Conservation (phyloP, 306 rosid genomes). For the Neltuma alba region DNA sequence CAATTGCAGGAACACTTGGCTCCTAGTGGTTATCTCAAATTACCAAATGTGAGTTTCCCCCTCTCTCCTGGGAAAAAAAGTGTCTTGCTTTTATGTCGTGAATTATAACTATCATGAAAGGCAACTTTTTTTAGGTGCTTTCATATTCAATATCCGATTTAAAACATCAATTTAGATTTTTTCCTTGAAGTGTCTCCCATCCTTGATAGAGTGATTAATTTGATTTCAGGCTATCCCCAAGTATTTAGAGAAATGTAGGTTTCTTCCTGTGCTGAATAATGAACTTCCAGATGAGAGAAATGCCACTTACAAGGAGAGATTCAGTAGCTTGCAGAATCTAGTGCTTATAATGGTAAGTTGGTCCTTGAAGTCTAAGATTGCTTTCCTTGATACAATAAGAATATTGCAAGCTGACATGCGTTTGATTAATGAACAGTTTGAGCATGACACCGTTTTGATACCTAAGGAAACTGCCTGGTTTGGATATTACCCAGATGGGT, state of each 20-base stretch:
- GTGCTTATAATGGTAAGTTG: constrained; percentile 85
- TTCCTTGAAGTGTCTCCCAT: neutral
- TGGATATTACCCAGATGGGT: constrained; percentile 68
- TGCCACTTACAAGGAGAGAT: constrained; percentile 74
- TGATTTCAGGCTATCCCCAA: constrained; percentile 67
- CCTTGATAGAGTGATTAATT: neutral
- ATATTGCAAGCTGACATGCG: neutral
- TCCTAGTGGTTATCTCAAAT: constrained; percentile 88
- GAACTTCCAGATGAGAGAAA: constrained; percentile 72
- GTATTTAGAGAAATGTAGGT: constrained; percentile 67
- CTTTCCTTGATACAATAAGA: neutral
- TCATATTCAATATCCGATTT: constrained; percentile 11
- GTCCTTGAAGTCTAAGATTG: neutral
- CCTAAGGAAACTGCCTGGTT: constrained; percentile 70
- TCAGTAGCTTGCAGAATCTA: constrained; percentile 71
- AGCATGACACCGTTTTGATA: constrained; percentile 25
- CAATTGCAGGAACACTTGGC: constrained; percentile 79
- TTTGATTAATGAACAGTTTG: constrained; percentile 48
- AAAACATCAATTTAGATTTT: neutral
- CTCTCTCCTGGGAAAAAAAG: neutral
- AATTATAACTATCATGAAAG: neutral
- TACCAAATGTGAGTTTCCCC: constrained; percentile 76
- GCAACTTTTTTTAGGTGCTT: constrained; percentile 12
- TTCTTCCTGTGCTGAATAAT: constrained; percentile 89
- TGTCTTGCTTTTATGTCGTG: constrained; percentile 3